These are phyloP conservation scores for Tetraselmis striata DNA, from an alignment of 139 green algal species.

Conservation along the genomic window DNA sequence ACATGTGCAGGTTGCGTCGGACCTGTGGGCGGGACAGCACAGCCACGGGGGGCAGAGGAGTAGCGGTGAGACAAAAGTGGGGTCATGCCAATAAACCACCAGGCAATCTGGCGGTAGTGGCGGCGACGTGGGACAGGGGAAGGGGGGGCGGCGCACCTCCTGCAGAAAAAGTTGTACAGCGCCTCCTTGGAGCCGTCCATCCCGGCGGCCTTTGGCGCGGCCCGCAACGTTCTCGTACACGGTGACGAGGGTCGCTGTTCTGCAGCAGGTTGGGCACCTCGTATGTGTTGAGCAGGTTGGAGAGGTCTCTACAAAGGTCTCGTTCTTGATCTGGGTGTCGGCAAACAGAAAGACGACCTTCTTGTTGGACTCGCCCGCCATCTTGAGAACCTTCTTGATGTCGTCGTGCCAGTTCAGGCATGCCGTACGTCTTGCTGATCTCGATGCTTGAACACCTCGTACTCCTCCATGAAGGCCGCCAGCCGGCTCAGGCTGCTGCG, in stretches of 20 bases:
- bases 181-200: conserved; percentile 27
- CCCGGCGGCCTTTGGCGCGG: conserved; percentile 25
- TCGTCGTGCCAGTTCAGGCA: conserved; percentile 56
- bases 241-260: conserved; percentile 22
- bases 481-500: conserved; percentile 58
- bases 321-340: conserved; percentile 42
- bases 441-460: conserved; percentile 63
- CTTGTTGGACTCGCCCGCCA: conserved; percentile 25
- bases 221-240: conserved; percentile 28
- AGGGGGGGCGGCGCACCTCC: conserved; percentile 48
- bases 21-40: no score
- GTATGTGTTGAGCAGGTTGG: conserved; percentile 39
- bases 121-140: no score
- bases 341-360: conserved; percentile 34
- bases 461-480: conserved; percentile 62
- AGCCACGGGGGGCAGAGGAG: no score
- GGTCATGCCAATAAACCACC: no score
- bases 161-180: conserved; percentile 74
- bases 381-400: conserved; percentile 16
- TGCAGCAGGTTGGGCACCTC: conserved; percentile 69
- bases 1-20: conserved; percentile 66
- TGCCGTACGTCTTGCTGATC: conserved; percentile 63
- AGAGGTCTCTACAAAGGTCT: conserved; percentile 42
- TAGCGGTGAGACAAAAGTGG: no score
- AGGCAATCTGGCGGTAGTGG: no score